Conservation (phyloP, 108 stramenopile genomes). For the Pseudonitzschia pungens region DNA sequence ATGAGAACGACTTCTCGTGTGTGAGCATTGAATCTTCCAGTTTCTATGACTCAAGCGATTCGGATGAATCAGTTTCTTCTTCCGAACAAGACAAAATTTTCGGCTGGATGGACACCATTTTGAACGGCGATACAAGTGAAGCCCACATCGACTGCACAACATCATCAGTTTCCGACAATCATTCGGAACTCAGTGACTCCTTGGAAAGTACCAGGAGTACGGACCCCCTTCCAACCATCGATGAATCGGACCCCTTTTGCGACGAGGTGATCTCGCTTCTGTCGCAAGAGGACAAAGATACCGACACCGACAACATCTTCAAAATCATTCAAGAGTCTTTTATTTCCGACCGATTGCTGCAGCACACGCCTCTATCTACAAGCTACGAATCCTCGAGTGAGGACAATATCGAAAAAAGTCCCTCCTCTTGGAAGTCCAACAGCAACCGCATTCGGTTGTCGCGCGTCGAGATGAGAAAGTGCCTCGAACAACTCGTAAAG, state of each 20-base stretch:
- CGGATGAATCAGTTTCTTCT: not conserved
- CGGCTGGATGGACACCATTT: not conserved
- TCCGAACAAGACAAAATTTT: not conserved
- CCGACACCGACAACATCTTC: not conserved
- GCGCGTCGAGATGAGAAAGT: not conserved
- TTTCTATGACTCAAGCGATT: not conserved
- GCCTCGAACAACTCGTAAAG: not conserved
- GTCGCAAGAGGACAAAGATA: not conserved
- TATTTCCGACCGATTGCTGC: not conserved
- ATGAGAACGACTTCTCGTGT: not conserved
- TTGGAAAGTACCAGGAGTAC: not conserved
- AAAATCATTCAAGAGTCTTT: not conserved
- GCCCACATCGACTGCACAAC: not conserved
- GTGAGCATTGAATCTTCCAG: not conserved
- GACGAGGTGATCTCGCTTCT: constrained; percentile 5
- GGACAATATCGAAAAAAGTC: not conserved
- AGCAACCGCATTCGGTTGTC: not conserved
- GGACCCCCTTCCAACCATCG: not conserved
- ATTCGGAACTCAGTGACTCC: not conserved
- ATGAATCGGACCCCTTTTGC: not conserved
- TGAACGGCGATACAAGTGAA: not conserved
- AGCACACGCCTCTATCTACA: not conserved
- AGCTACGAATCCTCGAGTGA: not conserved
- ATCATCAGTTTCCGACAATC: not conserved
- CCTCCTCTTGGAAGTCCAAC: not conserved